These are phyloP conservation scores for Metschnikowia lachancei DNA, from an alignment of 805 yeast genomes.

Conservation along the genomic window DNA sequence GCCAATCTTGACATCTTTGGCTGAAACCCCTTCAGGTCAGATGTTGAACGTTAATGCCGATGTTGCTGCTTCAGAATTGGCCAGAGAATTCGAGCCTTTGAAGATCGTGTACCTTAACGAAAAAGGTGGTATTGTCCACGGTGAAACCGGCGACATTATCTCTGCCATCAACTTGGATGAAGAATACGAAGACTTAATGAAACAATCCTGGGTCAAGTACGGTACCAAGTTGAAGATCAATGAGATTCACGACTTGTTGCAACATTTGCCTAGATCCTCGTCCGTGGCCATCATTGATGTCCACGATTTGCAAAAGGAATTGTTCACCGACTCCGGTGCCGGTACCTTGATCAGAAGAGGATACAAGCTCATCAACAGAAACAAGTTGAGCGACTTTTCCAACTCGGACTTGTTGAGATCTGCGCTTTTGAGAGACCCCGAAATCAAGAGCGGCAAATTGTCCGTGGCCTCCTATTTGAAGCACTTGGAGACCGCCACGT, in stretches of 20 bases:
- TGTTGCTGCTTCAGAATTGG: conserved; percentile 97
- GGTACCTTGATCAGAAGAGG: conserved; percentile 99
- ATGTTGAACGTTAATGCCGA: conserved; percentile 97
- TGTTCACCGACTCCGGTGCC: conserved; percentile 98
- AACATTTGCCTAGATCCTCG: conserved; percentile 92
- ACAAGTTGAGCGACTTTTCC: conserved; percentile 63
- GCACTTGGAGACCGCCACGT: conserved; percentile 56
- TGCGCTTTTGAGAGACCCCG: conserved; percentile 75
- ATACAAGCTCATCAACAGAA: conserved; percentile 74
- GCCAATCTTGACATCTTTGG: conserved; percentile 93
- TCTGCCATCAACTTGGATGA: conserved; percentile 91
- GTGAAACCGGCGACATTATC: conserved; percentile 85
- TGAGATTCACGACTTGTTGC: conserved; percentile 91
- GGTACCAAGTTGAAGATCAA: conserved; percentile 97
- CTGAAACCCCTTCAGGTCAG: conserved; percentile 96
- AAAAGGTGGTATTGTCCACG: conserved; percentile 95
- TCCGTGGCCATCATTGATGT: conserved; percentile 97
- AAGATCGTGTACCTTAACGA: conserved; percentile 95
- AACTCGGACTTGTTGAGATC: conserved; percentile 74
- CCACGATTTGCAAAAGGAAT: conserved; percentile 90
- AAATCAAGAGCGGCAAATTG: conserved; percentile 62
- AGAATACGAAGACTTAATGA: conserved; percentile 86
- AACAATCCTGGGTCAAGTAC: conserved; percentile 96
- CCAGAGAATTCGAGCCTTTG: conserved; percentile 93
- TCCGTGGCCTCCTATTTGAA: conserved; percentile 82